Evolutionary conservation across 768 basidiomycete species (phyloP).

Genomic region (Cantharellus anzutake): DNA sequence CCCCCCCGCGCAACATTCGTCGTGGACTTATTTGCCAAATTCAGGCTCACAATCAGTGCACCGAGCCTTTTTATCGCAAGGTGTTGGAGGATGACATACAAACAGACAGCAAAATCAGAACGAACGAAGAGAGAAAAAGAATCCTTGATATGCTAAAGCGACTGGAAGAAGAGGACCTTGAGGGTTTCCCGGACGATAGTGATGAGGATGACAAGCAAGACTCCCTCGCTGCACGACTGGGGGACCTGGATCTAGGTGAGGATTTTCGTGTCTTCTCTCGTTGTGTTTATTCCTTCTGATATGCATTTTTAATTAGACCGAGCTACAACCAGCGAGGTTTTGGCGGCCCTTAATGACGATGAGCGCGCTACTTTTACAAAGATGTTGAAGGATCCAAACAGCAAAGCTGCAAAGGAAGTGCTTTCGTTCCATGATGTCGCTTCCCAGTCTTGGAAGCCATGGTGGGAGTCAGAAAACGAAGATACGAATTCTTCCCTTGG

Average conservation of each 20-base stretch:
- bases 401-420: slow-evolving; percentile 39
- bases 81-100: slow-evolving; percentile 49
- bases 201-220: slow-evolving; percentile 22
- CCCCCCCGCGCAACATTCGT: not conserved
- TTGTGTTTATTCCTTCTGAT: not conserved
- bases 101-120: slow-evolving; percentile 31
- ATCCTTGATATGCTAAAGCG: slow-evolving; percentile 56
- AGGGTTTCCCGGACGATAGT: slow-evolving; percentile 15
- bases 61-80: slow-evolving; percentile 63
- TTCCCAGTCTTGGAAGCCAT: slow-evolving; percentile 34
- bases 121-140: slow-evolving; percentile 31
- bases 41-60: slow-evolving; percentile 50
- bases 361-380: slow-evolving; percentile 43
- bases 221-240: slow-evolving; percentile 33
- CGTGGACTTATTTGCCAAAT: not conserved
- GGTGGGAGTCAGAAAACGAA: slow-evolving; percentile 38
- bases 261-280: not conserved
- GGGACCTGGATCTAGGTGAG: slow-evolving; percentile 43
- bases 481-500: not conserved
- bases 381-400: slow-evolving; percentile 40
- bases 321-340: slow-evolving; percentile 35
- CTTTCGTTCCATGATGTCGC: slow-evolving; percentile 38
- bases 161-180: slow-evolving; percentile 42
- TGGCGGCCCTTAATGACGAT: slow-evolving; percentile 37
- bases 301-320: slow-evolving; percentile 23